Evolutionary conservation across 768 basidiomycete species (phyloP), one percentile per base, ranked within the genome.

Genomic region (Mrakia hoshinonis): DNA sequence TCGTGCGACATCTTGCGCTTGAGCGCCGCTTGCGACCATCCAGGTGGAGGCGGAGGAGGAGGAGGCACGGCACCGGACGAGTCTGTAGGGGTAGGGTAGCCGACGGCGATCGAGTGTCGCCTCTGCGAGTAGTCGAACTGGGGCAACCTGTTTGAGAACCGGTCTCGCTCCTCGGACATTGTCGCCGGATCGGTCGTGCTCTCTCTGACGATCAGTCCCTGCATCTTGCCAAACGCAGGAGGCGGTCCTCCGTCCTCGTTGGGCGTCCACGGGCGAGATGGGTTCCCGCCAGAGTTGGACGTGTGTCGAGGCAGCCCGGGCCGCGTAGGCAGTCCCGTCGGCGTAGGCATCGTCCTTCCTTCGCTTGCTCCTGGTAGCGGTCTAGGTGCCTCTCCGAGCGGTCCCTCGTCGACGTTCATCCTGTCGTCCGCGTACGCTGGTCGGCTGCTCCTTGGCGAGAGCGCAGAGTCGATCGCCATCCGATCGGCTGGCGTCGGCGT

Each of bases 1-100:
- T 76, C 89, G 74, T 83, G 82, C 29, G 90, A 90, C 83, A 90
- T 87, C 81, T 92, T 92, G 75, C 91, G 85, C 79, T 92, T 92
- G 62, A 64, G 43, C 24, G 62, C 43, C 10, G 29, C 15, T 47
- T 43, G 68, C 18, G 39, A 52, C 62, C 55, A 31, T 31, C 36
- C 31, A 58, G 64, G 34, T 34, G 66, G 38, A 26, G 60, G 48
- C n/a, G 31, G 58, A 46, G 48, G 36, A 22, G 48, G 29, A 49
- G 51, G 47, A 49, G 49, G 68, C 15, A 49, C 38, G 20, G 60
- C 58, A 48, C 34, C 62, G 36, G 58, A 58, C 18, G 54, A 47
- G 31, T 52, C 10, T 47, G 55, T 18, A 24, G 64, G 62, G 65
- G 68, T 34, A 52, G 72, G 68, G 72, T 74, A 82, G 74, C 85